A percentile compares a stretch with the other conserved stretches of the same genome.
These are phyloP conservation scores for Prunus mume DNA, from an alignment of 306 rosid species.

Conservation along the genomic window DNA sequence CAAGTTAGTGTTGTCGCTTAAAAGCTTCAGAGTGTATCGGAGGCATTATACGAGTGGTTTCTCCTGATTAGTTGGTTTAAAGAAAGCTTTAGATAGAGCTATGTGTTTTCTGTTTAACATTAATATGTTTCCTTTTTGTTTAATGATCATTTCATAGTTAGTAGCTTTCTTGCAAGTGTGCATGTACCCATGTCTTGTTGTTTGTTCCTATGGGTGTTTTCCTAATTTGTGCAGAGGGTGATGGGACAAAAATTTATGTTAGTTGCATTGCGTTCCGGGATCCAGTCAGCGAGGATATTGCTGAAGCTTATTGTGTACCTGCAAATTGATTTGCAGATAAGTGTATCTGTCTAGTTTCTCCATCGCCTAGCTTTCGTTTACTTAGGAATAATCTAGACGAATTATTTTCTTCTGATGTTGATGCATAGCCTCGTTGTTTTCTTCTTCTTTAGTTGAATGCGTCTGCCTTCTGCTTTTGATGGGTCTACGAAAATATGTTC, in stretches of 20 bases:
- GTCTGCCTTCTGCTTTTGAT: not conserved
- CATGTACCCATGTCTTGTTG: not conserved
- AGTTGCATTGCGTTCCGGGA: constrained; percentile 95
- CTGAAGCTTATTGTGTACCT: constrained; percentile 79
- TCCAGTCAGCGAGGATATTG: constrained; percentile 89
- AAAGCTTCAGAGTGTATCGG: not conserved
- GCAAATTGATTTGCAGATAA: constrained; percentile 93
- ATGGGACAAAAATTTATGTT: constrained; percentile 92
- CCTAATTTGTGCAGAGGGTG: constrained; percentile 73
- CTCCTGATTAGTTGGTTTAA: not conserved
- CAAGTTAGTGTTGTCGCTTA: not conserved
- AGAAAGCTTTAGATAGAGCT: not conserved
- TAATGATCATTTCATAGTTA: not conserved
- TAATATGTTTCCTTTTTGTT: not conserved
- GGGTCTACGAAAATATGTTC: constrained; percentile 11
- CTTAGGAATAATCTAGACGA: constrained; percentile 79
- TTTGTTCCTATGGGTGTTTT: not conserved
- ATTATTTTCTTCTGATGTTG: constrained; percentile 72
- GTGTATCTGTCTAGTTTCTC: constrained; percentile 96
- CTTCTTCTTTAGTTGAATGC: not conserved
- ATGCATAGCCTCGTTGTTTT: constrained; percentile 41
- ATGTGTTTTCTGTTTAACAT: not conserved
- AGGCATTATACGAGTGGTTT: not conserved
- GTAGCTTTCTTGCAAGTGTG: no score
- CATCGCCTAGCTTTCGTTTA: constrained; percentile 71